These are phyloP conservation scores for Corymbia calophylla DNA, from an alignment of 441 rosid genomes.

Conservation along the genomic window DNA sequence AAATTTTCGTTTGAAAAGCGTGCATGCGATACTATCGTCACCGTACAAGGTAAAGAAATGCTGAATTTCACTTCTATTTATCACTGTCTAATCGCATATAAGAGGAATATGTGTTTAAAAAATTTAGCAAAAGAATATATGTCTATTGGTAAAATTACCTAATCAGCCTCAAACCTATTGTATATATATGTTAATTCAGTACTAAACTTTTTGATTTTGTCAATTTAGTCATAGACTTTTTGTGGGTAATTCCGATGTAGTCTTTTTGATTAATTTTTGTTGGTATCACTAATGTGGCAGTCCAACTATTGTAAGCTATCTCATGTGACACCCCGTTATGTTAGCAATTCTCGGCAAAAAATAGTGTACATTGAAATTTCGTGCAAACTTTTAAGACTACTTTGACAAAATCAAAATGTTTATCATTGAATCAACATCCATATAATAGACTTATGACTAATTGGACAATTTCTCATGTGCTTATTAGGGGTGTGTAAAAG, in stretches of 20 bases:
- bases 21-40: background rate
- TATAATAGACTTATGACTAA: no score
- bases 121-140: background rate
- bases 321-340: fast-evolving
- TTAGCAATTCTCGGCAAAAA: fast-evolving
- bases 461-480: background rate
- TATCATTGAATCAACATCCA: background rate
- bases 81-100: fast-evolving
- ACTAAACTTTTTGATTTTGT: fast-evolving
- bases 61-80: background rate
- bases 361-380: background rate
- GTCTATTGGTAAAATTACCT: background rate
- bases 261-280: no score
- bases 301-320: background rate
- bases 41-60: background rate
- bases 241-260: background rate
- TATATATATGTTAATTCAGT: fast-evolving
- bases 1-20: background rate
- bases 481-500: no score
- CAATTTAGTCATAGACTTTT: background rate
- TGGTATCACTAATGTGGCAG: no score
- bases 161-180: background rate
- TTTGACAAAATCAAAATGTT: background rate
- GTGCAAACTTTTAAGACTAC: fast-evolving
- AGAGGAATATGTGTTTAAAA: background rate